Evolutionary conservation across 2,329 filamentous ascomycete genomes (phyloP), one percentile per base, ranked within the genome.

Genomic region (Ophiostoma sp.): DNA sequence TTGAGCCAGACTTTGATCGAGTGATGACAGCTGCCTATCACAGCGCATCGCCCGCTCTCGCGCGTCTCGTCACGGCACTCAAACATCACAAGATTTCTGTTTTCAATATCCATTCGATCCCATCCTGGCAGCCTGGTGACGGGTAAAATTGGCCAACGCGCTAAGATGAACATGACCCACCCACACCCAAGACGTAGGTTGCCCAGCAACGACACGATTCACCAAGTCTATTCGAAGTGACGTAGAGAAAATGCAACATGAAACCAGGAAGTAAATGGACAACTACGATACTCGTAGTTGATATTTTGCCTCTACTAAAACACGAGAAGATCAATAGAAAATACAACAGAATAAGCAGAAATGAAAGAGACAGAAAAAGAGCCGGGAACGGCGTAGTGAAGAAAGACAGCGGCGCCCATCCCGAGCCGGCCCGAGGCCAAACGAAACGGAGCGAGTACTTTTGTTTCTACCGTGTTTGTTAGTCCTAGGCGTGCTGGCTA

Each of bases 121-220:
- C 5, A 58, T 63, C 40, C 60, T 44, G 40, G 40, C 60, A 18
- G 27, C 16, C 47, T 40, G 66, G 16, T 36, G 62, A 65, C 41
- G 62, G 47, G 40, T 36, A 42, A 68, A 66, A 62, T 66, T 68
- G 40, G 52, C 18, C 67, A 42, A 42, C 64, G 44, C 67, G 64
- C 67, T 66, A 68, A 68, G 27, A 65, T 27, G 63, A n/a, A 1
- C 8, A 2, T 6, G 60, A 64, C 40, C 60, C 60, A 64, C 60
- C 14, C 27, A 47, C 42, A 38, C 63, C 41, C 62, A 64, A 38
- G 5, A 63, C 11, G 6, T 38, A 42, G 16, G 60, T 68, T 68
- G 67, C 67, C 44, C 41, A 62, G 67, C 67, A 68, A 68, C 67
- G 67, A n/a, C 8, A 36, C 36, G 44, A 58, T 42, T 38, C 55